These are phyloP conservation scores for Lactifluus rugatus DNA, from an alignment of 768 basidiomycete genomes.

Conservation along the genomic window DNA sequence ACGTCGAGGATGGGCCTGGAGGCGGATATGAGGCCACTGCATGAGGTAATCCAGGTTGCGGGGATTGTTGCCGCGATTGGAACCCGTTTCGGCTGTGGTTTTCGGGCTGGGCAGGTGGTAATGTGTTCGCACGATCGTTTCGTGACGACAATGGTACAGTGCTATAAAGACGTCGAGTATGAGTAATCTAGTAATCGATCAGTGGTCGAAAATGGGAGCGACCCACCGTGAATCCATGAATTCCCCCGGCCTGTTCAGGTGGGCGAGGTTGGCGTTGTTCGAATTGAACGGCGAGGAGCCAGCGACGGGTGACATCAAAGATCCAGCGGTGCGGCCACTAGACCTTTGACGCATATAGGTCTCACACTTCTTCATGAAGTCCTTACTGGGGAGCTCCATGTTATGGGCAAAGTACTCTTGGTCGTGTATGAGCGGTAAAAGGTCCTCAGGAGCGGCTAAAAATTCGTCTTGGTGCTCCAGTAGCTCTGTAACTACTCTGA, in stretches of 20 bases:
- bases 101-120: constrained; percentile 16
- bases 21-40: constrained; percentile 8
- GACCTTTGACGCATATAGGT: constrained; percentile 74
- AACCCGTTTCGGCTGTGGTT: constrained; percentile 16
- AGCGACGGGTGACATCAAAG: constrained; percentile 28
- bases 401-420: constrained; percentile 86
- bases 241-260: constrained; percentile 16
- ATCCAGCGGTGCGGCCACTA: constrained; percentile 41
- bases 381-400: constrained; percentile 85
- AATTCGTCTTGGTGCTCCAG: constrained; percentile 93
- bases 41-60: constrained; percentile 10
- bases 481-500: constrained; percentile 75
- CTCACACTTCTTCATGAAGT: constrained; percentile 92
- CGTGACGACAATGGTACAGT: background rate
- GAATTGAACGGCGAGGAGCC: constrained; percentile 34
- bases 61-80: constrained; percentile 17
- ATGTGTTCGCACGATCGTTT: background rate
- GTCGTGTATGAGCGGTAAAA: constrained; percentile 76
- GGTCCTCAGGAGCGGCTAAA: constrained; percentile 89
- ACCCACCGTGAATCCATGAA: constrained; percentile 15
- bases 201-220: background rate
- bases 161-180: background rate
- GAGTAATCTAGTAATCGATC: background rate
- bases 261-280: constrained; percentile 17
- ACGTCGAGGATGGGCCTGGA: constrained; percentile 28